A percentile compares a stretch with the other conserved stretches of the same genome.
Evolutionary conservation across 306 rosid species (phyloP).

Genomic region (Hippophae gyantsensis): DNA sequence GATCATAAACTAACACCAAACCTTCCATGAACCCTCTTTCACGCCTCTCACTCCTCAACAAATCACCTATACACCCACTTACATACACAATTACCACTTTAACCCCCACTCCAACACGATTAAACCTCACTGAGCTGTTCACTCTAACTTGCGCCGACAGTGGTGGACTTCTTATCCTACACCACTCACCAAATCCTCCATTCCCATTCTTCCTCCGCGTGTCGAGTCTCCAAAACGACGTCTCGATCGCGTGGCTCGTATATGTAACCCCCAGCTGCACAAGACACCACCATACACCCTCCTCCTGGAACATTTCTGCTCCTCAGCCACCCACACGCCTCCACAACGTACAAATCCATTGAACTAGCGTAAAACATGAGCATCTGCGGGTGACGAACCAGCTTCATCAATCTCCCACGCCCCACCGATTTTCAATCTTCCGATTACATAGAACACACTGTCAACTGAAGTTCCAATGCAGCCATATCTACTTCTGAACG

Average conservation of each 20-base stretch:
- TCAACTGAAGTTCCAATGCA: slow-evolving; percentile 57
- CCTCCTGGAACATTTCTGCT: slow-evolving; percentile 52
- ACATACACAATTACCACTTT: slow-evolving; percentile 49
- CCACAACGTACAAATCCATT: slow-evolving; percentile 68
- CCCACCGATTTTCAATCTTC: slow-evolving; percentile 56
- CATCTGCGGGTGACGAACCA: slow-evolving; percentile 20
- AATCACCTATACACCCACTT: slow-evolving; percentile 33
- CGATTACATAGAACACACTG: slow-evolving; percentile 46
- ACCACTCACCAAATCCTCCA: slow-evolving; percentile 51
- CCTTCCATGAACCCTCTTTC: slow-evolving; percentile 46
- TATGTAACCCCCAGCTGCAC: slow-evolving; percentile 28
- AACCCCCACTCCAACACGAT: slow-evolving; percentile 48
- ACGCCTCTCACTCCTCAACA: slow-evolving; percentile 13
- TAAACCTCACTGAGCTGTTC: slow-evolving; percentile 50
- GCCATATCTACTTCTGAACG: slow-evolving; percentile 48
- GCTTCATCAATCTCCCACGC: slow-evolving; percentile 22
- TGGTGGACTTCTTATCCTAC: slow-evolving; percentile 51
- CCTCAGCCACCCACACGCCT: slow-evolving; percentile 43
- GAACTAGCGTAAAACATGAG: slow-evolving; percentile 63
- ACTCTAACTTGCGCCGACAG: slow-evolving; percentile 45
- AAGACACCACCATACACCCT: slow-evolving; percentile 69
- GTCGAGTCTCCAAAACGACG: slow-evolving; percentile 61
- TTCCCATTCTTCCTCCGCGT: slow-evolving; percentile 21
- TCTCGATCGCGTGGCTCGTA: slow-evolving; percentile 70
- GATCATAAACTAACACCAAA: slow-evolving; percentile 41